These are phyloP conservation scores for Syncephalastrum monosporum DNA, from an alignment of 371 early-diverging fungal genomes.

Conservation along the genomic window DNA sequence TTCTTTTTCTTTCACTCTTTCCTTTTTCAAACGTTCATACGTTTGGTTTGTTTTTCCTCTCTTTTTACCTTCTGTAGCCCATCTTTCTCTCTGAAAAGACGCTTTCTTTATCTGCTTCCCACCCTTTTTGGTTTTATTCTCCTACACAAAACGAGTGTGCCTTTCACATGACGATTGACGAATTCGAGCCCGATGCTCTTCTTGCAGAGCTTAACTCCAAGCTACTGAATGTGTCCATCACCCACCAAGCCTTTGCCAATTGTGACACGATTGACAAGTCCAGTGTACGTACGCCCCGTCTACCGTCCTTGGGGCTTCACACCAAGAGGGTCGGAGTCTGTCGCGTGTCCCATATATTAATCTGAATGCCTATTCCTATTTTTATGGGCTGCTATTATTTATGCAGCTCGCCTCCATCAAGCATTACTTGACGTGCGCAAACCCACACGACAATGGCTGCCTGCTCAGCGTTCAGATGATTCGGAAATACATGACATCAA, in stretches of 20 bases:
- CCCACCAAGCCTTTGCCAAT: constrained; percentile 18
- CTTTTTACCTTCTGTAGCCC: not conserved
- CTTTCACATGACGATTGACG: constrained; percentile 38
- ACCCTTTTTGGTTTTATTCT: not conserved
- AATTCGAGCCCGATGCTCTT: constrained; percentile 36
- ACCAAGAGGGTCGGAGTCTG: not conserved
- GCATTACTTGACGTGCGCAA: constrained; percentile 5
- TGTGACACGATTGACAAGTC: constrained; percentile 22
- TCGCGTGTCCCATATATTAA: no score
- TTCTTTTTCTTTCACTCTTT: constrained; percentile 3
- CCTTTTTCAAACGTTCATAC: not conserved
- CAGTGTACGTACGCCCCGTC: constrained; percentile 22
- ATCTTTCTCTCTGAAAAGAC: not conserved
- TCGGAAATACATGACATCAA: constrained; percentile 43
- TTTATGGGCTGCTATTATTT: constrained; percentile 2
- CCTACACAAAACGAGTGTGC: not conserved
- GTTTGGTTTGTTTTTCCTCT: constrained; percentile 1
- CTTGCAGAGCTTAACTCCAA: constrained; percentile 42
- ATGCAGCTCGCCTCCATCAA: constrained; percentile 20
- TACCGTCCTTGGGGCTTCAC: not conserved
- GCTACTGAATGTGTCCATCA: constrained; percentile 36
- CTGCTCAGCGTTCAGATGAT: constrained; percentile 23
- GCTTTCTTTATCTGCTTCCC: not conserved
- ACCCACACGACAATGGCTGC: constrained; percentile 10
- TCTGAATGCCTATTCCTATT: no score